Percentiles rank a stretch among this genome's conserved stretches.
Conservation (phyloP, 257 asterid genomes). For the Anisodus acutangulus region DNA sequence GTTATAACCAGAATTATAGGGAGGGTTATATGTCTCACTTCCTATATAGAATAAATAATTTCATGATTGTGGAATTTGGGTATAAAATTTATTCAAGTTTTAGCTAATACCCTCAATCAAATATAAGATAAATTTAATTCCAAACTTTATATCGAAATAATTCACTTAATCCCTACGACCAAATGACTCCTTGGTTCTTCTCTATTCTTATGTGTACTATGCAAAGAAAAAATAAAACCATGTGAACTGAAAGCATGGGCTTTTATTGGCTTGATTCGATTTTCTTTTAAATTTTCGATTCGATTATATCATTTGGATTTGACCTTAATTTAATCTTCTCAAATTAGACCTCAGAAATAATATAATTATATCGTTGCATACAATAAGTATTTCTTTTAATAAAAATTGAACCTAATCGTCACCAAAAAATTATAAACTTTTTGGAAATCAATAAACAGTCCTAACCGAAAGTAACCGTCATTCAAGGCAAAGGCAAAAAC, state of each 20-base stretch:
- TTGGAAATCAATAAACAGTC: neutral
- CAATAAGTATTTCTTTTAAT: neutral
- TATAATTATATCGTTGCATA: neutral
- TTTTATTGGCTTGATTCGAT: neutral
- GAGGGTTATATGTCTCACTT: too few relatives aligned
- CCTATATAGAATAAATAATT: too few relatives aligned
- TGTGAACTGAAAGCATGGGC: neutral
- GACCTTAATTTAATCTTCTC: neutral
- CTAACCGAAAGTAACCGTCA: slow-evolving; percentile 53
- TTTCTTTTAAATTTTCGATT: neutral
- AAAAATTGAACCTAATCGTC: neutral
- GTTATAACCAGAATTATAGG: too few relatives aligned
- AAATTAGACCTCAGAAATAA: neutral
- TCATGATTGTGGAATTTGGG: too few relatives aligned
- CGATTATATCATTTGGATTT: neutral
- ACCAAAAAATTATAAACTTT: neutral
- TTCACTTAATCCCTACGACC: too few relatives aligned
- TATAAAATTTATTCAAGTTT: too few relatives aligned
- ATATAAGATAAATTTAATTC: too few relatives aligned
- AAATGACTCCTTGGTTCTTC: too few relatives aligned
- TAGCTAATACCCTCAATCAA: too few relatives aligned
- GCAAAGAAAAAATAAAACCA: neutral
- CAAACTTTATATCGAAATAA: too few relatives aligned
- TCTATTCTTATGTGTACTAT: too few relatives aligned
- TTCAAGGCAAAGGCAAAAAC: slow-evolving; percentile 29